Base-by-base conservation (phyloP, 2,329 filamentous ascomycete genomes). In the Davidsoniella australis region DNA sequence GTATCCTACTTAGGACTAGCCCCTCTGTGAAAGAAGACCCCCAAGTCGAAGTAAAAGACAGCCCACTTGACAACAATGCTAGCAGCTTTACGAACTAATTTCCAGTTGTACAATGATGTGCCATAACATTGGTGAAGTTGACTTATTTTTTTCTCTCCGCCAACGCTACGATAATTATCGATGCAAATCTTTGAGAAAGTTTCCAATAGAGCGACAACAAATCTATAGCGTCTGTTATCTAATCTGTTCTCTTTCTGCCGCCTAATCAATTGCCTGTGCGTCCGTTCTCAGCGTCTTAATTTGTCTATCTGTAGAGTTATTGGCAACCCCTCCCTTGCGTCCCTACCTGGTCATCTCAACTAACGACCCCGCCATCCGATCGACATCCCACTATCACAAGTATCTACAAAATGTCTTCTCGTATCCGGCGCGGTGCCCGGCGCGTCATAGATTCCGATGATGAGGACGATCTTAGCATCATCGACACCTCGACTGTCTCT, bases 371-470 rank as follows among this genome's bases (percentile, higher is more conserved):
- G 39, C 49, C 12, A 37, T 38, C 49, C n/a, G 26, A 17, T 45
- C 48, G 56, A 45, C 55, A 64, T 64, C 61, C 61, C 61, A 61
- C 49, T 33, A 33, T 33, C 29, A 33, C 29, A 12, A 33, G 3
- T 33, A 10, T 12, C 6, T 14, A 47, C 23, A 56, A 58, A 53
- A 66, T 66, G 64, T 61, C 65, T 52, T 61, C 66, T 48, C 65
- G 65, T 50, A 49, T 38, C 60, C 63, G 45, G 59, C 64, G 48
- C 58, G 65, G 58, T 64, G 47, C 47, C 23, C 47, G 50, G 26
- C 50, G 81, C 58, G 82, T 79, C 57, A 76, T 82, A 46, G 72
- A 93, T 44, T 86, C 80, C 7, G 85, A 89, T 40, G 85, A 93
- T 52, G 83, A 86, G 49, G 64, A 71, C 38, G 68, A 75, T 57